phyloP scores from a whole-genome alignment of 192 early-diverging fungal genomes.

The Coemansia sp. region DNA sequence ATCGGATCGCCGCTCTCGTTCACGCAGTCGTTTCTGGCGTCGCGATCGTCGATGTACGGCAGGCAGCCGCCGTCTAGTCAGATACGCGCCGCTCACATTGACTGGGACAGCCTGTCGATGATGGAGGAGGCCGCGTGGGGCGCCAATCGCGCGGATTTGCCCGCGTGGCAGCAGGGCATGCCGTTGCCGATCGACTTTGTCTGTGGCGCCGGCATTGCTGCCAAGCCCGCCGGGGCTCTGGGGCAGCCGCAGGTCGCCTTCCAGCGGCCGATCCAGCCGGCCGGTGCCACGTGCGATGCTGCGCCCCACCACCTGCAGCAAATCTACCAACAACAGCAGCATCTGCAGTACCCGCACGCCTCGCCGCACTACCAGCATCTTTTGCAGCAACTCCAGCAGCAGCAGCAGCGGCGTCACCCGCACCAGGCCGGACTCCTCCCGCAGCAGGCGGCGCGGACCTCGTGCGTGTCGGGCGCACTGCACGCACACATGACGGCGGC shows the following conservation, averaged over 20 bases:
- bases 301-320: constrained; percentile 10
- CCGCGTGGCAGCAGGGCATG: constrained; percentile 28
- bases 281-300: neutral
- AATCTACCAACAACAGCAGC: constrained; percentile 11
- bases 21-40: constrained; percentile 46
- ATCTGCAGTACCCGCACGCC: neutral
- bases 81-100: constrained; percentile 48
- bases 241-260: neutral
- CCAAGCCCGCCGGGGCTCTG: neutral
- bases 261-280: neutral
- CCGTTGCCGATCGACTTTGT: constrained; percentile 17
- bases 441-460: neutral
- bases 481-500: neutral
- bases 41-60: constrained; percentile 45
- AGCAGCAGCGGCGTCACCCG: neutral
- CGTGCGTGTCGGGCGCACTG: neutral
- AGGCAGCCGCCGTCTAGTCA: constrained; percentile 48
- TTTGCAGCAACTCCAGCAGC: constrained; percentile 7
- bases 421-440: no score
- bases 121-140: constrained; percentile 30
- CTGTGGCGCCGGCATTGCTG: neutral
- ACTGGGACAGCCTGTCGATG: constrained; percentile 49
- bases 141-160: constrained; percentile 21
- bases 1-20: constrained; percentile 48
- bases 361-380: neutral